Base-by-base conservation (phyloP, 495 filamentous ascomycete species). In the Aspergillus conjunctus region DNA sequence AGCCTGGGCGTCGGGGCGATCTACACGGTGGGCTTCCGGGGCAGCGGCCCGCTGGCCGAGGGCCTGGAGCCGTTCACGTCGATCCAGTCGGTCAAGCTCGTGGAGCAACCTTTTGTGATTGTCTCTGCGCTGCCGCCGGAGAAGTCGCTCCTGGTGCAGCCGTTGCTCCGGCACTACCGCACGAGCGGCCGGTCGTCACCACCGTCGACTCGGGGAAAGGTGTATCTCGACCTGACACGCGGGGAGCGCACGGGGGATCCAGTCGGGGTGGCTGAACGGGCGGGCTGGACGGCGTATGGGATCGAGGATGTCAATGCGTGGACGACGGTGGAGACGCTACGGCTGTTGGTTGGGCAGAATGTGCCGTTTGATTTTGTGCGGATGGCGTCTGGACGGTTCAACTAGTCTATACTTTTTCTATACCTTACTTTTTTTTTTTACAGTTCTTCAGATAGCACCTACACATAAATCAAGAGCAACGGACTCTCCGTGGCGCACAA, bases 341-440 rank as follows among this genome's bases (percentile, higher is more conserved):
- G 90, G 48, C 65, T 93, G 62, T 77, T 94, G 9, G 89, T 93
- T 9, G 90, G 91, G 15, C 87, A 92, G 78, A 92, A 92, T 69
- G 90, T 94, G 37, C 88, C 88, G 26, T 92, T 91, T 76, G 91
- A 91, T 73, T 94, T 94, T 76, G 90, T 92, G 37, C 72, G 90
- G 41, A 78, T 93, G 75, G 89, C 90, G 8, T 87, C 87, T 62
- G 90, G 89, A 15, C 72, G 88, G 60, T 69, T 91, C 68, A 91
- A 85, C 72, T 89, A 77, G 26, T 44, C 51, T 49, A 12, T 14
- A 48, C 30, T 46, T 7, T 51, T 60, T 32, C 58, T 22, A 21
- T 22, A 45, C 34, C 30, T 26, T 45, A 22, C 21, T 15, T 34
- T 34, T 46, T 46, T 20, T 46, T 15, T 8, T 15, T 46, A 8